A percentile compares a stretch with the other conserved stretches of the same genome.
Evolutionary conservation across 2,329 filamentous ascomycete species (phyloP).

Genomic region (Pyrenochaeta sp.): DNA sequence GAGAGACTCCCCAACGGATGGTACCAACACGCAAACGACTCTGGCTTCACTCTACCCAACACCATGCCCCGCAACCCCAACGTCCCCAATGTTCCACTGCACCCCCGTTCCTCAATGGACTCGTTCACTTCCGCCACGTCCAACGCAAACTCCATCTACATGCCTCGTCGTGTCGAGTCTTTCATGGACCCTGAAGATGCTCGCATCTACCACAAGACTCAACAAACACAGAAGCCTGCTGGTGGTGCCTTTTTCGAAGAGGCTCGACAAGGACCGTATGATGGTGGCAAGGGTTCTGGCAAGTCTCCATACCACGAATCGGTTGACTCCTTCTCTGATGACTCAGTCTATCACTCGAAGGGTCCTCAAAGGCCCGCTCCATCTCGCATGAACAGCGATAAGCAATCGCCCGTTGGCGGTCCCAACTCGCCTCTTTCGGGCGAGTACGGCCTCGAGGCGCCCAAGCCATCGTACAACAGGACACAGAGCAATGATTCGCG

Average conservation of each 20-base stretch:
- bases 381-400: slow-evolving; percentile 33
- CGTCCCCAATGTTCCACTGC: slow-evolving; percentile 56
- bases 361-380: slow-evolving; percentile 32
- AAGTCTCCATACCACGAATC: slow-evolving; percentile 45
- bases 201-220: slow-evolving; percentile 74
- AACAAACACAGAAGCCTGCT: slow-evolving; percentile 56
- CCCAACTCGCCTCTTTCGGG: slow-evolving; percentile 41
- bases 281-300: slow-evolving; percentile 23
- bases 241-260: slow-evolving; percentile 54
- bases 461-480: slow-evolving; percentile 39
- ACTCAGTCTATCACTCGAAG: slow-evolving; percentile 42
- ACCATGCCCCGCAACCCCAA: slow-evolving; percentile 55
- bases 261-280: slow-evolving; percentile 35
- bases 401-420: slow-evolving; percentile 17
- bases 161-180: slow-evolving; percentile 74
- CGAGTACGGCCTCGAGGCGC: slow-evolving; percentile 39
- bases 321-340: slow-evolving; percentile 45
- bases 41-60: slow-evolving; percentile 64
- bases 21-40: slow-evolving; percentile 74
- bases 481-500: slow-evolving; percentile 29
- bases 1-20: slow-evolving; percentile 72
- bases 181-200: slow-evolving; percentile 82
- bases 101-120: slow-evolving; percentile 70
- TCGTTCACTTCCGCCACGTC: slow-evolving; percentile 68
- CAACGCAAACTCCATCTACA: slow-evolving; percentile 66